Conservation (phyloP, 495 filamentous ascomycete species). For the Aspergillus sclerotioniger region DNA sequence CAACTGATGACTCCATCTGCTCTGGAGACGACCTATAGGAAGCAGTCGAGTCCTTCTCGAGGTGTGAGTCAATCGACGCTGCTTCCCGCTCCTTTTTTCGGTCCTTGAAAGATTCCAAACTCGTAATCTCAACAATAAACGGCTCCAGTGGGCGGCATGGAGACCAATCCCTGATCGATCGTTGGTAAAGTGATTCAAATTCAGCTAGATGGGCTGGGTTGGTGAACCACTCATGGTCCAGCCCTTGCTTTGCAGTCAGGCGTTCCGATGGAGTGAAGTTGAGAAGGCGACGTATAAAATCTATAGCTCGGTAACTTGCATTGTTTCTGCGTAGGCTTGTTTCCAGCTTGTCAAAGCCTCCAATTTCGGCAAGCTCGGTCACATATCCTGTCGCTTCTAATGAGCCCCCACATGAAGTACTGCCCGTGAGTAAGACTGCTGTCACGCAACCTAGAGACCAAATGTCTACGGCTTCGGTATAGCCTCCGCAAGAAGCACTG, state of each 20-base stretch:
- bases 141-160: constrained; percentile 21
- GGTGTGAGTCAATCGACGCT: not conserved
- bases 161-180: constrained; percentile 50
- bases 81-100: not conserved
- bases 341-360: constrained; percentile 38
- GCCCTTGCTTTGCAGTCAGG: constrained; percentile 53
- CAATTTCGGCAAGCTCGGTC: constrained; percentile 18
- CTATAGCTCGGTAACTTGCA: constrained; percentile 42
- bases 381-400: constrained; percentile 8
- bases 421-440: constrained; percentile 49
- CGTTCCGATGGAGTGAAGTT: constrained; percentile 48
- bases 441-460: constrained; percentile 61
- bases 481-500: constrained; percentile 35
- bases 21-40: no score
- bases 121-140: constrained; percentile 13
- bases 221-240: constrained; percentile 60
- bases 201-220: constrained; percentile 33
- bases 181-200: constrained; percentile 48
- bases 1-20: no score
- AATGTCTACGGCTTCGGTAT: constrained; percentile 61
- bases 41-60: not conserved
- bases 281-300: constrained; percentile 56
- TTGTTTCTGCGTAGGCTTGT: constrained; percentile 30
- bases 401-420: constrained; percentile 36
- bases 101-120: not conserved